Percentiles rank a stretch among this genome's conserved stretches.
Evolutionary conservation across 139 green algal species (phyloP).

Genomic region (Bryopsis sp.): DNA sequence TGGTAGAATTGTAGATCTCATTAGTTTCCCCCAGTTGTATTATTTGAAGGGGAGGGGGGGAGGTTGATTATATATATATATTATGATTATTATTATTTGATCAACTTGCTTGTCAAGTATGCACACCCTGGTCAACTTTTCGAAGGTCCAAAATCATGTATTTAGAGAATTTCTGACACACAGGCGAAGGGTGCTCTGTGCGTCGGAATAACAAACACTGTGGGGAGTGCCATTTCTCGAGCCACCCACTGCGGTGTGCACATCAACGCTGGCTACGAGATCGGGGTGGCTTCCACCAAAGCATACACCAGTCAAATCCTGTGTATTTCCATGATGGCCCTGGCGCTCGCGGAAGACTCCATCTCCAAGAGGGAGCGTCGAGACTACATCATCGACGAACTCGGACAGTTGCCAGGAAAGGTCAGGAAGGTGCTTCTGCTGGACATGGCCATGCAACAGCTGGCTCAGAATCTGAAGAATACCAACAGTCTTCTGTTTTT

Average conservation of each 20-base stretch:
- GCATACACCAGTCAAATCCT: conserved; percentile 78
- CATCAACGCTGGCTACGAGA: conserved; percentile 94
- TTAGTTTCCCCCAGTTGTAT: no score
- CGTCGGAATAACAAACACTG: conserved; percentile 96
- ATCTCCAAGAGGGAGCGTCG: conserved; percentile 58
- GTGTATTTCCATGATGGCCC: conserved; percentile 83
- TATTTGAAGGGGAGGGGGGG: no score
- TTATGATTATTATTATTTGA: no score
- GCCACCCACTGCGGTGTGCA: conserved; percentile 88
- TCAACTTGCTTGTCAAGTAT: no score
- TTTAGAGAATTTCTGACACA: conserved; percentile 22
- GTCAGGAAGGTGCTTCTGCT: conserved; percentile 57
- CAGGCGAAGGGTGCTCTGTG: conserved; percentile 77
- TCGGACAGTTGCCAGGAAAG: conserved; percentile 55
- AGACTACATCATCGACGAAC: conserved; percentile 73
- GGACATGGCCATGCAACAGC: conserved; percentile 61
- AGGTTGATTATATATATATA: no score
- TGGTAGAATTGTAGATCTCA: no score
- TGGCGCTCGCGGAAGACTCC: conserved; percentile 81
- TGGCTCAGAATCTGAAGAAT: conserved; percentile 69
- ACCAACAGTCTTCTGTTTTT: conserved; percentile 80
- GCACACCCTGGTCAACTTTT: no score
- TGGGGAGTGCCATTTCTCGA: conserved; percentile 81
- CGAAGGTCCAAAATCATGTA: conserved; percentile 12
- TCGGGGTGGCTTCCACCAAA: conserved; percentile 96